Base-by-base conservation (phyloP, 2,329 filamentous ascomycete species). In the Cladosporium sp. region DNA sequence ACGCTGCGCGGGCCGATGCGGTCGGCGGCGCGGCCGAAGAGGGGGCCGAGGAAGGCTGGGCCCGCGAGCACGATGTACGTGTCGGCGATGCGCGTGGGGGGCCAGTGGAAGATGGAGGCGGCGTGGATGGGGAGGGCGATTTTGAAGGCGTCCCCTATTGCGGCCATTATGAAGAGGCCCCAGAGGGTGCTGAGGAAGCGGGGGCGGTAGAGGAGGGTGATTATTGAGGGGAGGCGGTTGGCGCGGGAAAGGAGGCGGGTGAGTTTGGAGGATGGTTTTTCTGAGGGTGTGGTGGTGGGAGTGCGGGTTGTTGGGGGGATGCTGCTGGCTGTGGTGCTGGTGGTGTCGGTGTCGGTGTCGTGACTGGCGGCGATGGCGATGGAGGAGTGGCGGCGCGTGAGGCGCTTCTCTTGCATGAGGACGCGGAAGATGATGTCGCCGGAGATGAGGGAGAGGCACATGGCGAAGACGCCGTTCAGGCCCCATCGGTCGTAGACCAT, bases 401-500 rank as follows among this genome's bases (percentile, higher is more conserved):
- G 19, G 11, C 12, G 9, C 27, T 51, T 50, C 27, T 60, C 59
- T 6, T 52, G 42, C 59, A 61, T 60, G 20, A 58, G 24, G 12
- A 58, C 24, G 43, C 59, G 47, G 2, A 60, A 36, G 9, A 57
- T 4, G 15, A 61, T 44, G 18, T 61, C 59, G 4, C 58, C 41
- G 7, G 39, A 50, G 12, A 58, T 19, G n/a, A 58, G 52, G 18
- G 30, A 47, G 24, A 54, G 39, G 29, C 51, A 51, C 41, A 61
- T 38, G 15, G 49, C 51, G 36, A 57, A 60, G 6, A 61, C 59
- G n/a, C 56, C 56, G 39, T 61, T 39, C 29, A 56, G 55, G 7
- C 56, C 58, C 9, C 38, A 86, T 8, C 69, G 67, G 11, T 75
- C 74, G 58, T 86, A 88, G 0, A 88, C 77, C 0, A 85, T 71